Percentiles rank a stretch among this genome's conserved stretches.
These are phyloP conservation scores for Hanseniaspora sp. DNA, from an alignment of 1,139 yeast species.

Conservation along the genomic window DNA sequence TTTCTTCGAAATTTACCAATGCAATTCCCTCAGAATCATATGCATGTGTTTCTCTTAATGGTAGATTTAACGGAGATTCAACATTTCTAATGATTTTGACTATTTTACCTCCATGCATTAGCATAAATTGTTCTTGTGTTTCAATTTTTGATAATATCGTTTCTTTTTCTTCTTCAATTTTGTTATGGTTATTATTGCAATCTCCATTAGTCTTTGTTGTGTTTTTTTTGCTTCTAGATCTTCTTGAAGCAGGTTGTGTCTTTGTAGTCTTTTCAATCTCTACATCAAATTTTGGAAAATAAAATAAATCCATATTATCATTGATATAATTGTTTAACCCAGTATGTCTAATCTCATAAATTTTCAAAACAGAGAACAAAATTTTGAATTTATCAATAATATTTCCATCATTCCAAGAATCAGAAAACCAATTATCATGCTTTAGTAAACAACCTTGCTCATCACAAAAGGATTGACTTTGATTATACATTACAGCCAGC, in stretches of 20 bases:
- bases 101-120: constrained; percentile 17
- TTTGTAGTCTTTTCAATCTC: constrained; percentile 19
- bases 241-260: constrained; percentile 27
- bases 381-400: constrained; percentile 40
- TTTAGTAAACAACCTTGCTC: constrained; percentile 8
- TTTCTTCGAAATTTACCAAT: constrained; percentile 25
- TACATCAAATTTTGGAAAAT: constrained; percentile 22
- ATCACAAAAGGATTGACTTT: constrained; percentile 6
- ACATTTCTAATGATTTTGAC: constrained; percentile 15
- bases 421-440: constrained; percentile 12
- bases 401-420: constrained; percentile 16
- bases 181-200: constrained; percentile 21
- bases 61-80: constrained; percentile 20
- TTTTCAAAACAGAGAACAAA: constrained; percentile 35
- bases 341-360: constrained; percentile 27
- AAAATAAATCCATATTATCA: constrained; percentile 27
- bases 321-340: constrained; percentile 29
- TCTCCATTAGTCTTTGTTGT: constrained; percentile 17
- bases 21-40: constrained; percentile 22
- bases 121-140: constrained; percentile 23
- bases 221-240: constrained; percentile 27
- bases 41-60: constrained; percentile 27
- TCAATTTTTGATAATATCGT: constrained; percentile 15
- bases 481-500: constrained; percentile 7
- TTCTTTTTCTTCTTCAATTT: not conserved